Conservation (phyloP, 1,284 basidiomycete genomes). For the Ceratobasidium sp. region DNA sequence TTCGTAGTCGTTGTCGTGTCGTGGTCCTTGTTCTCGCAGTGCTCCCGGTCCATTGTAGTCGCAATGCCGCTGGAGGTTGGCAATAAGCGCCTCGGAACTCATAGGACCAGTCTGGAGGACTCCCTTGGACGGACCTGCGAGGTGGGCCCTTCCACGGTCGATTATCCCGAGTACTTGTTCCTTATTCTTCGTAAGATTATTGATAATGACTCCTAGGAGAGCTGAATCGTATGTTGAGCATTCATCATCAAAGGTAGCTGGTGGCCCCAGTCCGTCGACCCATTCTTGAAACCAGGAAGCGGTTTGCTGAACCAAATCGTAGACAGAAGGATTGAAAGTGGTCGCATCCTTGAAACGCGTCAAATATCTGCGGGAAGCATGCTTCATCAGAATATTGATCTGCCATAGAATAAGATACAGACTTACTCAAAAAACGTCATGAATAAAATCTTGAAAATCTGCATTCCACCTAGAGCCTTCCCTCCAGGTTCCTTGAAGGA, state of each 20-base stretch:
- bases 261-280: constrained; percentile 59
- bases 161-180: constrained; percentile 64
- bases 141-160: constrained; percentile 56
- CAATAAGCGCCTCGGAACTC: constrained; percentile 51
- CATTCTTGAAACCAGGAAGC: constrained; percentile 64
- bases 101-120: constrained; percentile 16
- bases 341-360: constrained; percentile 71
- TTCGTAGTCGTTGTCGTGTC: constrained; percentile 76
- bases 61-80: constrained; percentile 59
- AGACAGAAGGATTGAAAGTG: constrained; percentile 63
- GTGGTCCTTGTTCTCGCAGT: constrained; percentile 64
- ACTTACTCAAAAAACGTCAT: constrained; percentile 69
- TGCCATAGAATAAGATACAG: background rate
- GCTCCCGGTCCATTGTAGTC: constrained; percentile 71
- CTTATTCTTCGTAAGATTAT: constrained; percentile 60
- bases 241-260: constrained; percentile 59
- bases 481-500: constrained; percentile 64
- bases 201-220: constrained; percentile 59
- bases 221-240: constrained; percentile 50
- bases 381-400: constrained; percentile 5
- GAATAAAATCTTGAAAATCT: constrained; percentile 65
- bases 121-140: background rate
- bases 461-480: constrained; percentile 57
- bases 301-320: constrained; percentile 61
- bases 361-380: too few species aligned